Conservation (phyloP, 2,329 filamentous ascomycete species). For the Alternaria metachromatica region DNA sequence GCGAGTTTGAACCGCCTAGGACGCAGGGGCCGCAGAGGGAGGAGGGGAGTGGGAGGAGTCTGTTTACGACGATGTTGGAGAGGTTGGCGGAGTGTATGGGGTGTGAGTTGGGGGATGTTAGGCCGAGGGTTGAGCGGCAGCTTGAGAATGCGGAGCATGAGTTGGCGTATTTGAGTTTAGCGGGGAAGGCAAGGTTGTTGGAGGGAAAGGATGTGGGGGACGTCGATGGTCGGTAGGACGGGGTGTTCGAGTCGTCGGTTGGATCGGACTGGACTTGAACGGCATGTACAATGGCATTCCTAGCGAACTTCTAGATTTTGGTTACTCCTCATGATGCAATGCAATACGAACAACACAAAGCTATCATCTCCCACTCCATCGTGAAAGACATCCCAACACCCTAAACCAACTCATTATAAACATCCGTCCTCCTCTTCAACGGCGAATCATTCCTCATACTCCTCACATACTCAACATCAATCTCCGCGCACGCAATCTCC, state of each 20-base stretch:
- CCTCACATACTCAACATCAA: conserved; percentile 60
- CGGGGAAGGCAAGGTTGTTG: conserved; percentile 35
- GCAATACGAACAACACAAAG: no score
- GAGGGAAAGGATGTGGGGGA: conserved; percentile 26
- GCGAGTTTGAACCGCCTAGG: conserved; percentile 34
- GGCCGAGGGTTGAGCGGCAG: conserved; percentile 23
- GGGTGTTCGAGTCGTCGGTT: neutral
- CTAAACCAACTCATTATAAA: conserved; percentile 42
- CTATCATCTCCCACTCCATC: no score
- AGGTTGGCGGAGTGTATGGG: conserved; percentile 27
- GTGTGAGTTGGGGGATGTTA: conserved; percentile 30
- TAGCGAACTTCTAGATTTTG: neutral
- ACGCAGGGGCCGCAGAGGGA: conserved; percentile 35
- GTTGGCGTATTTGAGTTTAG: conserved; percentile 31
- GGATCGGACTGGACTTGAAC: neutral
- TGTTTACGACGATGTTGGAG: conserved; percentile 38
- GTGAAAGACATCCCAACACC: neutral
- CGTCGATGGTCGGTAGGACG: neutral
- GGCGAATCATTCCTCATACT: conserved; percentile 64
- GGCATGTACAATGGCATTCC: neutral
- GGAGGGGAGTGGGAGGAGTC: conserved; percentile 11
- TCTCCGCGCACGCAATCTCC: conserved; percentile 57
- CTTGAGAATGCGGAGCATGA: conserved; percentile 24
- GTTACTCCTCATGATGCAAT: neutral
- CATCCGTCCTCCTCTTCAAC: conserved; percentile 60